Percentiles rank a stretch among this genome's conserved stretches.
phyloP scores from a whole-genome alignment of 768 basidiomycete genomes.

The Leucosporidium scottii region DNA sequence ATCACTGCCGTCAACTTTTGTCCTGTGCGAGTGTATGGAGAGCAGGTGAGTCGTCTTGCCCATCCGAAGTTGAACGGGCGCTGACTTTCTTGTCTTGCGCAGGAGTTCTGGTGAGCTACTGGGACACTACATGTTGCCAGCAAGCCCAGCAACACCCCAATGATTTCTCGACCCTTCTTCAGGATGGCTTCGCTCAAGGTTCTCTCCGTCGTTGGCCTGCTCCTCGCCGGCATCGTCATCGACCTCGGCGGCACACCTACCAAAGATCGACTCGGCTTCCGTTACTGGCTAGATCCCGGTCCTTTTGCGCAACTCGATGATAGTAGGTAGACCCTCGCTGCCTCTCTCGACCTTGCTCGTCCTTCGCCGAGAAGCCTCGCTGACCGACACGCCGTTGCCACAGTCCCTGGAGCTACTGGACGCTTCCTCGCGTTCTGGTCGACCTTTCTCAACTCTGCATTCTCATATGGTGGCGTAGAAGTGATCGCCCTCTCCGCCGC shows the following conservation, averaged over 20 bases:
- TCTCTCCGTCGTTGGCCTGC: conserved; percentile 41
- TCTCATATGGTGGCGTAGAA: conserved; percentile 68
- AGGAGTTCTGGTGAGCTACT: conserved; percentile 39
- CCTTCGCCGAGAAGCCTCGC: conserved; percentile 13
- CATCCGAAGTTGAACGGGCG: conserved; percentile 36
- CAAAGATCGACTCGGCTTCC: conserved; percentile 52
- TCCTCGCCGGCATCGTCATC: conserved; percentile 51
- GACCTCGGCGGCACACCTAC: conserved; percentile 56
- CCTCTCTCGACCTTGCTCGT: conserved; percentile 40
- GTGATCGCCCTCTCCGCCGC: conserved; percentile 24
- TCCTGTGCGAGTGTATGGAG: not conserved
- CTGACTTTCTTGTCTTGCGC: conserved; percentile 42
- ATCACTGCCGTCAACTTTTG: not conserved
- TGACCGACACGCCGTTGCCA: conserved; percentile 40
- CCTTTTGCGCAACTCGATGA: conserved; percentile 6
- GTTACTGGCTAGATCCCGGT: conserved; percentile 41
- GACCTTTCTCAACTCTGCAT: conserved; percentile 65
- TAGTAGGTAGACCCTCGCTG: not conserved
- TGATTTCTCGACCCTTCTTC: conserved; percentile 33
- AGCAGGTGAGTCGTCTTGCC: not conserved
- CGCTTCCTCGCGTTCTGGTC: conserved; percentile 58
- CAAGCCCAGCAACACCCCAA: conserved; percentile 38
- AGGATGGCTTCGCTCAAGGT: conserved; percentile 15
- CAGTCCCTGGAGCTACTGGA: conserved; percentile 49
- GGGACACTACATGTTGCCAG: conserved; percentile 38